Percentiles rank a stretch among this genome's conserved stretches.
Conservation (phyloP, 139 green algal genomes). For the Picochlorum sp. region DNA sequence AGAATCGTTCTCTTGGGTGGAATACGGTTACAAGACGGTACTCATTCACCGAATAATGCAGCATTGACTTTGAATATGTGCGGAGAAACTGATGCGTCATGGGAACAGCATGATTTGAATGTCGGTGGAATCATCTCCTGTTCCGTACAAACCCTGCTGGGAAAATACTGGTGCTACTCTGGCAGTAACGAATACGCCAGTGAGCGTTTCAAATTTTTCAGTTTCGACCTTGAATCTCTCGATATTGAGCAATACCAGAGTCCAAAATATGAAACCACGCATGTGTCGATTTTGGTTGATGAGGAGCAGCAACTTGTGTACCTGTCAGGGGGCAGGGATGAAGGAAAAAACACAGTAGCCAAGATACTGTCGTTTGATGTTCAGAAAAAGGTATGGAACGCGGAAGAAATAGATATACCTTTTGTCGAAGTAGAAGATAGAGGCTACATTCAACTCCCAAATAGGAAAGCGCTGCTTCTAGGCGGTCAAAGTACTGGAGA, state of each 20-base stretch:
- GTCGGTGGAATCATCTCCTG: neutral
- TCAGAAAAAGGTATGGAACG: neutral
- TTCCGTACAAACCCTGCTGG: neutral
- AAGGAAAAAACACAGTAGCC: neutral
- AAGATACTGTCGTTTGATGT: neutral
- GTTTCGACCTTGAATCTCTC: neutral
- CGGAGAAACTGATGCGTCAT: neutral
- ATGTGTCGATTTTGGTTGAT: neutral
- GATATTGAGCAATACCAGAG: neutral
- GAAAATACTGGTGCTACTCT: constrained; percentile 1
- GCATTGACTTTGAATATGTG: neutral
- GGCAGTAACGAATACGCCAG: neutral
- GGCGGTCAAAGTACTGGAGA: neutral
- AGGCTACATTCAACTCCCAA: neutral
- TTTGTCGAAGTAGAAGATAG: neutral
- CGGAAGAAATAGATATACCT: neutral
- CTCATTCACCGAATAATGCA: neutral
- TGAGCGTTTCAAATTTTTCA: constrained; percentile 2
- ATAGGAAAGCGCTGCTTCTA: neutral
- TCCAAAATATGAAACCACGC: neutral
- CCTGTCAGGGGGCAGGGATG: neutral
- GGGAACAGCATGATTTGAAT: neutral
- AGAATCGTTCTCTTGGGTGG: neutral
- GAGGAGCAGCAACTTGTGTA: neutral
- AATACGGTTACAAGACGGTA: neutral